Conservation (phyloP, 176 grass and related monocot species). For the Elymus sibiricus region DNA sequence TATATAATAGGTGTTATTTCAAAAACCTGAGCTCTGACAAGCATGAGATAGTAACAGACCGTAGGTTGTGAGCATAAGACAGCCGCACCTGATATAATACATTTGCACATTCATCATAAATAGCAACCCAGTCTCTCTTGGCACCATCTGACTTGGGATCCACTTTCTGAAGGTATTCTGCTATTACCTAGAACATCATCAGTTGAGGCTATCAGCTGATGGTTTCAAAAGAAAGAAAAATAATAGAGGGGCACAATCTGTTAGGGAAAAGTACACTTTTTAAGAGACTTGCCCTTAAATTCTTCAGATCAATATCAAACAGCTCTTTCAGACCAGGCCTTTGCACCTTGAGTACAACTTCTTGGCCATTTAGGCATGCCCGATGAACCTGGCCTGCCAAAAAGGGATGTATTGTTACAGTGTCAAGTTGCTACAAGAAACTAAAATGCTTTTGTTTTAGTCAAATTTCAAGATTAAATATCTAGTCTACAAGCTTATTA, state of each 20-base stretch:
- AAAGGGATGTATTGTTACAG: conserved; percentile 46
- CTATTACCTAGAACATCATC: conserved; percentile 70
- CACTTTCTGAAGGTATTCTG: conserved; percentile 98
- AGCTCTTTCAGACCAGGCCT: conserved; percentile 91
- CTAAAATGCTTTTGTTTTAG: background rate
- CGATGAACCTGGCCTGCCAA: conserved; percentile 96
- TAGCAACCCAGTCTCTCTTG: conserved; percentile 99
- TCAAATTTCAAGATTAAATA: conserved; percentile 11
- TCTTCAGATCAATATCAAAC: conserved; percentile 99
- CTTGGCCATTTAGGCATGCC: conserved; percentile 79
- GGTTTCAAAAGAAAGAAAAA: conserved; percentile 27
- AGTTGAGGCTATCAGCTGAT: conserved; percentile 22
- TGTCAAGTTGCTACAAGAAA: conserved; percentile 6
- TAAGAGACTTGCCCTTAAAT: conserved; percentile 65
- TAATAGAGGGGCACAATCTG: background rate
- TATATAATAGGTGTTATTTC: background rate
- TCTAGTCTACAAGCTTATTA: conserved; percentile 33
- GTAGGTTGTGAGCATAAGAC: conserved; percentile 9
- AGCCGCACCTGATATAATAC: conserved; percentile 69
- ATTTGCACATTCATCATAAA: conserved; percentile 94
- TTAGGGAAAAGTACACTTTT: background rate
- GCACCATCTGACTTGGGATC: conserved; percentile 98
- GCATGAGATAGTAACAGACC: conserved; percentile 11
- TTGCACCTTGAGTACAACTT: conserved; percentile 97
- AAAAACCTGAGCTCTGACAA: background rate